phyloP scores from a whole-genome alignment of 441 rosid species.

The Populus hybrid region DNA sequence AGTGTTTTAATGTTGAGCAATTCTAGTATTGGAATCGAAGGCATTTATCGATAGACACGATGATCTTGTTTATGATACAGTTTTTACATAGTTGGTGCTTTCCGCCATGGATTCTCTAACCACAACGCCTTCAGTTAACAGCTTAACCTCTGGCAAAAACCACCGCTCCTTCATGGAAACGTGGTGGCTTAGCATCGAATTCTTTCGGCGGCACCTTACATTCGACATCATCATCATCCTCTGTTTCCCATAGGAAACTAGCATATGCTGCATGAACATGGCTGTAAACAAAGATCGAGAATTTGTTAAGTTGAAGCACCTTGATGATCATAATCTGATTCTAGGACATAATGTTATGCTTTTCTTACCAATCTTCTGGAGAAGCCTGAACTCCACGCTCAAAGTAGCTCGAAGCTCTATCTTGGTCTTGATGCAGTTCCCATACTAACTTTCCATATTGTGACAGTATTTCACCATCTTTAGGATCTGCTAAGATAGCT shows the following conservation, averaged over 20 bases:
- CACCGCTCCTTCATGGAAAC: conserved; percentile 20
- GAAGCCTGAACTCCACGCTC: conserved; percentile 53
- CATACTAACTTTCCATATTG: conserved; percentile 50
- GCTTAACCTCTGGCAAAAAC: conserved; percentile 27
- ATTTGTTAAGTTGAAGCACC: not conserved
- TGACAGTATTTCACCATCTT: conserved; percentile 52
- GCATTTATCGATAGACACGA: not conserved
- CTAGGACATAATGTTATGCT: not conserved
- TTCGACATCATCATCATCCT: conserved; percentile 37
- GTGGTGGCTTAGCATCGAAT: conserved; percentile 1
- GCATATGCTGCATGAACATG: conserved; percentile 71
- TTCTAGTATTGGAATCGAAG: not conserved
- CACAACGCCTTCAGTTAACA: not conserved
- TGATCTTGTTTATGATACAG: not conserved
- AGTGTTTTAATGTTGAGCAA: not conserved
- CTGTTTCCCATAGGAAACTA: conserved; percentile 57
- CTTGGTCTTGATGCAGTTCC: conserved; percentile 44
- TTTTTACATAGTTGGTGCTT: not conserved
- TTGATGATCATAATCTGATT: not conserved
- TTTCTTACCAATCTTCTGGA: conserved; percentile 21
- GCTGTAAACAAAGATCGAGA: conserved; percentile 6
- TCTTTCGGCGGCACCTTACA: conserved; percentile 5
- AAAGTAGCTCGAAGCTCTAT: conserved; percentile 44
- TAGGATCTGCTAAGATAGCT: conserved; percentile 55
- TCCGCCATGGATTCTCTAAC: not conserved